These are phyloP conservation scores for Hyaloscypha hepaticicola DNA, from an alignment of 495 filamentous ascomycete genomes.

Conservation along the genomic window DNA sequence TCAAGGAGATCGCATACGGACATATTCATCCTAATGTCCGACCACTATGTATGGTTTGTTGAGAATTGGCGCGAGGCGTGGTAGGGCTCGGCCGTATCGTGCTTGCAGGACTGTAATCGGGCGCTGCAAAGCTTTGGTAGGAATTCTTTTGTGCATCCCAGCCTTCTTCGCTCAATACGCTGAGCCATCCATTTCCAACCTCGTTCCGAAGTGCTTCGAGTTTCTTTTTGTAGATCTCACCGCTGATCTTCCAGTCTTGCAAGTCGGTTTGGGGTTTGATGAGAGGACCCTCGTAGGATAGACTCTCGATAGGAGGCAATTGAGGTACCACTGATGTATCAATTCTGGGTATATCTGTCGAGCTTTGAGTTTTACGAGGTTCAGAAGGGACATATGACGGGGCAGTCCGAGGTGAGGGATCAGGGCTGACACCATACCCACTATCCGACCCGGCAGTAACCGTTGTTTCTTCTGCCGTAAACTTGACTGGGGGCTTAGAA, in stretches of 20 bases:
- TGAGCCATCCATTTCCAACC: constrained; percentile 81
- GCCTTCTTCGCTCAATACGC: constrained; percentile 77
- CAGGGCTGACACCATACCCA: constrained; percentile 31
- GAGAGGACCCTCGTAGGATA: constrained; percentile 40
- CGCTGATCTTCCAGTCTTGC: constrained; percentile 64
- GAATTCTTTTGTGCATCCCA: constrained; percentile 42
- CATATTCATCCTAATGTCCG: constrained; percentile 44
- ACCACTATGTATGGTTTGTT: constrained; percentile 51
- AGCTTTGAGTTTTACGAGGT: constrained; percentile 28
- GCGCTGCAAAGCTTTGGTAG: constrained; percentile 19
- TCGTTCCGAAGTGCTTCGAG: constrained; percentile 82
- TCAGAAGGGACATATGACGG: constrained; percentile 26
- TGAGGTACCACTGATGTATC: constrained; percentile 43
- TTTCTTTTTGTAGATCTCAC: constrained; percentile 79
- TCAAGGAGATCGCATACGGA: constrained; percentile 11
- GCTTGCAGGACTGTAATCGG: constrained; percentile 40
- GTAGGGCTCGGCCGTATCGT: constrained; percentile 40
- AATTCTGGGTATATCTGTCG: constrained; percentile 46
- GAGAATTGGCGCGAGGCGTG: constrained; percentile 42
- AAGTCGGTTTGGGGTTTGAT: constrained; percentile 41
- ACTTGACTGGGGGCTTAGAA: constrained; percentile 23
- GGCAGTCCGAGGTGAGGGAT: constrained; percentile 27
- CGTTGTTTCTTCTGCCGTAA: constrained; percentile 24
- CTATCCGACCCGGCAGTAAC: constrained; percentile 17
- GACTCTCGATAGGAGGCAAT: constrained; percentile 40